Evolutionary conservation across 2,329 filamentous ascomycete species (phyloP), one percentile per base, ranked within the genome.

Genomic region (Trichoderma atroviride): DNA sequence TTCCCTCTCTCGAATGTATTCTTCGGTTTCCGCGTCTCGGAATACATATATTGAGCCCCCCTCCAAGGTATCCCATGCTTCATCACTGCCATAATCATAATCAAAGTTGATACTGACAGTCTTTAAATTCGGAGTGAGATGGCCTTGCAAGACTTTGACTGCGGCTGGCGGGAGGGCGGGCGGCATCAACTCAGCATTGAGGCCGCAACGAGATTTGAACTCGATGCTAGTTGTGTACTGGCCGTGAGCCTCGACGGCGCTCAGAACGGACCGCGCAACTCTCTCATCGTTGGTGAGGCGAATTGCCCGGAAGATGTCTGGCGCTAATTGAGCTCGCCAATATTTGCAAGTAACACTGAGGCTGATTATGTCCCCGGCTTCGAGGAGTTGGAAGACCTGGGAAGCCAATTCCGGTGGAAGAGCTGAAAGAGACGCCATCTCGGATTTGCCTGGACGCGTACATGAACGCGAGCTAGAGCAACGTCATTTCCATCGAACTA

Each of bases 261-360:
- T 1, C 3, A 64, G 22, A 13, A 31, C 61, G 22, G 61, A 64
- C 22, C 13, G 47, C 37, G 61, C 61, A 37, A 43, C 24, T 40
- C 31, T 43, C 61, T 56, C 61, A 29, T 64, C n/a, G 31, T 40
- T 64, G 7, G 61, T 56, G 22, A 64, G 19, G 61, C 35, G 47
- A 33, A 64, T 55, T 14, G 61, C 56, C 22, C 27, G 22, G 16
- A 64, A 64, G 22, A 64, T n/a, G 0, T 56, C 43, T 56, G 50
- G 61, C 37, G 37, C 58, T 16, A 61, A 61, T 50, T 50, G 58
- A 50, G 37, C 58, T 33, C 58, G 37, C 27, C 31, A 33, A 19
- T 33, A 19, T 33, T 31, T 61, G 40, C 58, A 61, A 33, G 58
- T 61, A 22, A 19, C 19, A 31, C 58, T 61, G 27, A 61, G 37